These are phyloP conservation scores for Tricholoma saponaceum DNA, from an alignment of 768 basidiomycete species.

Conservation along the genomic window DNA sequence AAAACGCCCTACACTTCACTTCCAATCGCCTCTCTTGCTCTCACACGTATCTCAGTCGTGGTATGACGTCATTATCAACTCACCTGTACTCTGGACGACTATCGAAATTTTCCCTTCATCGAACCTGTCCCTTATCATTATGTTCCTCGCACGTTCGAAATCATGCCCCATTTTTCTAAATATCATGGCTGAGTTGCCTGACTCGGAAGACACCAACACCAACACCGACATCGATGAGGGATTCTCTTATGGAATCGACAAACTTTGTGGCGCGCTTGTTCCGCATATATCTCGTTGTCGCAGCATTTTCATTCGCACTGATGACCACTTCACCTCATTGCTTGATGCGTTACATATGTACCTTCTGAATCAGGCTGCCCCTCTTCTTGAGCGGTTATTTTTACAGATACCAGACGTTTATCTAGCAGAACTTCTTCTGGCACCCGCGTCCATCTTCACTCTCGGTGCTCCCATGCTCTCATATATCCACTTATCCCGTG, in stretches of 20 bases:
- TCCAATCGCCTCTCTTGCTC: neutral
- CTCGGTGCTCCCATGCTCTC: neutral
- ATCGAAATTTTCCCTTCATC: neutral
- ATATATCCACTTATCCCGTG: neutral
- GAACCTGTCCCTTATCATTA: neutral
- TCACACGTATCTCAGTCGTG: neutral
- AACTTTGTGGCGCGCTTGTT: neutral
- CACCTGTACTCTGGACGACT: neutral
- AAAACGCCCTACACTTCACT: neutral
- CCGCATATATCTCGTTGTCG: neutral
- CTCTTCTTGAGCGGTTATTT: neutral
- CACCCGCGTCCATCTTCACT: neutral
- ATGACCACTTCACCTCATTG: neutral
- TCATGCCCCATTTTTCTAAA: neutral
- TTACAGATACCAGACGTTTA: neutral
- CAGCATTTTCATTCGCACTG: neutral
- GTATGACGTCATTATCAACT: neutral
- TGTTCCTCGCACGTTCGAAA: neutral
- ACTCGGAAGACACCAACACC: too few relatives aligned
- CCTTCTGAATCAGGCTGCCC: neutral
- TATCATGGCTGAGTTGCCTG: neutral
- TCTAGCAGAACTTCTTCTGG: too few relatives aligned
- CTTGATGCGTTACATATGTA: neutral
- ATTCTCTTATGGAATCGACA: neutral
- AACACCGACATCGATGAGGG: too few relatives aligned